Base-by-base conservation (phyloP, 169 alveolate genomes). In the Sarcocystis neurona region DNA sequence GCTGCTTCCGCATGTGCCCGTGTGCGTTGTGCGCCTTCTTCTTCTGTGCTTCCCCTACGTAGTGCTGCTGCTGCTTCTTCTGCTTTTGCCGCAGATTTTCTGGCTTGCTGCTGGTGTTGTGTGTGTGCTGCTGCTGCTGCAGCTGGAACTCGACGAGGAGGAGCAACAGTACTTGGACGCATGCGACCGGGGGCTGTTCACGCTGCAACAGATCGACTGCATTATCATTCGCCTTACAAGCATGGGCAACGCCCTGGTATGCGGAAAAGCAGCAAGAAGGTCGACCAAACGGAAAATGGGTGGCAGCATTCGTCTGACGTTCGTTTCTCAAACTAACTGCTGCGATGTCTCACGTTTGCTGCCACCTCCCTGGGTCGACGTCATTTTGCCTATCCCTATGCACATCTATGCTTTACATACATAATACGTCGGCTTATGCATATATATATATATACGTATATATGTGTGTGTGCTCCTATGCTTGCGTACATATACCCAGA, bases 141-240 rank as follows among this genome's bases (percentile, higher is more conserved):
- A 88, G 91, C 70, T 92, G 47, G 88, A 90, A n/a, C 48, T 90
- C 46, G 86, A 93, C 88, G 91, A 79, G 46, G 94, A 87, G 68
- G 94, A 91, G 79, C 93, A 92, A 74, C 88, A 56, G 53, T 95
- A 92, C 87, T 60, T 95, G 30, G 96, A 95, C 50, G 92, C 93
- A 20, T 94, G 95, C 68, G 97, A 95, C 27, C 94, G 93, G 8
- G 97, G 97, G 6, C 94, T 94, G 30, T 95, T 94, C 75, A 90
- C 92, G 3, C 85, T 96, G 53, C 96, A 95, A 89, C 91, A 94
- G 72, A 89, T 92, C 46, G 96, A 94, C 91, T 63, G 90, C 85
- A 93, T 95, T 74, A 75, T 95, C 27, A 85, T 94, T 48, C 88
- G 96, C 0, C 88, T 95, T 85, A 93, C 90, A 72, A 95, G 93